Conservation (phyloP, 768 basidiomycete genomes). For the Cyathus striatus region DNA sequence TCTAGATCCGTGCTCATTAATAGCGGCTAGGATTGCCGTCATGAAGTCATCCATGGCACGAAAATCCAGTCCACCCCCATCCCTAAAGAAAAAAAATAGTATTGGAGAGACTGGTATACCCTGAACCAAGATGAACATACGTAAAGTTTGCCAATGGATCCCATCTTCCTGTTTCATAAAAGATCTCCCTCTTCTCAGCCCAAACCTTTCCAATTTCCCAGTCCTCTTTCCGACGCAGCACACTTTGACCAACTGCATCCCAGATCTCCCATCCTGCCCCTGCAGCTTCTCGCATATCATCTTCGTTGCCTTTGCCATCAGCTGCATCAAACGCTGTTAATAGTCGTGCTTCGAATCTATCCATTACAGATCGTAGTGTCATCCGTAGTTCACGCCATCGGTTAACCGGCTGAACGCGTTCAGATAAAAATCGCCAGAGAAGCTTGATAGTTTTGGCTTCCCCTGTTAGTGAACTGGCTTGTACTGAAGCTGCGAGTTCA, state of each 20-base stretch:
- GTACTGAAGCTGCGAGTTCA: slow-evolving; percentile 40
- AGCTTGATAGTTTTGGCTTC: slow-evolving; percentile 70
- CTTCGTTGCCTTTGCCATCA: slow-evolving; percentile 69
- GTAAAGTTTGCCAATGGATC: slow-evolving; percentile 79
- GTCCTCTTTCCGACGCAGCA: slow-evolving; percentile 42
- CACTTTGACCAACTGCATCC: too few species aligned
- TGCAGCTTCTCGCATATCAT: slow-evolving; percentile 75
- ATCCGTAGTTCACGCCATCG: slow-evolving; percentile 58
- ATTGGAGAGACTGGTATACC: slow-evolving; percentile 1
- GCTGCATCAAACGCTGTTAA: slow-evolving; percentile 89
- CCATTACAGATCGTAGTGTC: slow-evolving; percentile 72
- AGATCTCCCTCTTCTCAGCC: slow-evolving; percentile 92
- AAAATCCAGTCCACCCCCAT: slow-evolving; percentile 69
- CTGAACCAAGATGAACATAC: slow-evolving; percentile 36
- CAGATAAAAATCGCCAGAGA: slow-evolving; percentile 72
- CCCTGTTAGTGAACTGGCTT: slow-evolving; percentile 37
- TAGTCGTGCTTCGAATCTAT: slow-evolving; percentile 82
- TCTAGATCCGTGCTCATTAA: slow-evolving; percentile 71
- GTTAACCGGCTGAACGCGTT: slow-evolving; percentile 62
- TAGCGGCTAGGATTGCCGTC: slow-evolving; percentile 52
- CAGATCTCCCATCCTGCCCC: slow-evolving; percentile 85
- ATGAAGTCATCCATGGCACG: slow-evolving; percentile 94
- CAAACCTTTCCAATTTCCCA: slow-evolving; percentile 96
- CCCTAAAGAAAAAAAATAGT: slow-evolving; percentile 27
- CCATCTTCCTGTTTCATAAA: slow-evolving; percentile 82